Conservation (phyloP, 306 rosid species). For the Prunus fruticosa region DNA sequence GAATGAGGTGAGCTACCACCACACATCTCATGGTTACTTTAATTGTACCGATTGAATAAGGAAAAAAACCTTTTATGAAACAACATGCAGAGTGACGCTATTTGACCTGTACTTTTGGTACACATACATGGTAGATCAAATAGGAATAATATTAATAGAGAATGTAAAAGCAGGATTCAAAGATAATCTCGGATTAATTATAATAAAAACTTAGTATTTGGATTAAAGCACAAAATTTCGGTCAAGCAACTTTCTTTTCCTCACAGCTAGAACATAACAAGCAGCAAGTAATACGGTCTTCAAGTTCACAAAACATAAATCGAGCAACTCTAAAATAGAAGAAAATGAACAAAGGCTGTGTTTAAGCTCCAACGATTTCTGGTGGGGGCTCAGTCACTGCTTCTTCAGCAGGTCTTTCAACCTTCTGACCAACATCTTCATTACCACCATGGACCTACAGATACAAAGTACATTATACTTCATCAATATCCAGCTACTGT, state of each 20-base stretch:
- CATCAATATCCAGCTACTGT: not conserved
- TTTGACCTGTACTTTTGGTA: no score
- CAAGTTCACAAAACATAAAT: slow-evolving; percentile 15
- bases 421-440: slow-evolving; percentile 79
- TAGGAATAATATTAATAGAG: not conserved
- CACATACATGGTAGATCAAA: no score
- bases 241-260: slow-evolving; percentile 20
- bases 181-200: not conserved
- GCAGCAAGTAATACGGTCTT: not conserved
- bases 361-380: slow-evolving; percentile 77
- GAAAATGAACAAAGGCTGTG: not conserved
- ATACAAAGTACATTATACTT: not conserved
- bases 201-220: not conserved
- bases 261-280: slow-evolving; percentile 14
- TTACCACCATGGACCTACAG: slow-evolving; percentile 82
- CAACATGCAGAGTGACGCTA: no score
- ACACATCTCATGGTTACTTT: no score
- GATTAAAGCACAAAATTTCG: slow-evolving; percentile 24
- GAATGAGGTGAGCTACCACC: no score
- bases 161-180: not conserved
- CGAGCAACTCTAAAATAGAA: not conserved
- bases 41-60: no score
- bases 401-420: slow-evolving; percentile 85
- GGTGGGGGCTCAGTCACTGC: slow-evolving; percentile 45
- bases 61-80: no score